A percentile compares a stretch with the other conserved stretches of the same genome.
phyloP scores from a whole-genome alignment of 1,139 yeast species.

The Trichomonascaceae sp. region DNA sequence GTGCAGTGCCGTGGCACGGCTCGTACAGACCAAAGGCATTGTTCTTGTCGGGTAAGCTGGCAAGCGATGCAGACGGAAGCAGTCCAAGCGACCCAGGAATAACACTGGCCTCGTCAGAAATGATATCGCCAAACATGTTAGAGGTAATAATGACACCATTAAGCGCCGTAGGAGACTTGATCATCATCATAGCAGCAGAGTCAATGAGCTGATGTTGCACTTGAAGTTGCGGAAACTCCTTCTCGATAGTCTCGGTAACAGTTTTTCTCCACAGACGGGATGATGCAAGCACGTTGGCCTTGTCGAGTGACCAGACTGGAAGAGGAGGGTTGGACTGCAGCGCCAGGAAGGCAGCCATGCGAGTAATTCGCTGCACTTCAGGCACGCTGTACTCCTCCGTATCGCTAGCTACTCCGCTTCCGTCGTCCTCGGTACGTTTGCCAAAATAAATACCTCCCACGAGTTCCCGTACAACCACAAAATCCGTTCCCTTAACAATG shows the following conservation, averaged over 20 bases:
- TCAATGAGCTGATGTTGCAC: constrained; percentile 92
- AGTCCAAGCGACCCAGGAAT: constrained; percentile 96
- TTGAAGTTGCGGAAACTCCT: constrained; percentile 79
- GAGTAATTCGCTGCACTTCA: constrained; percentile 86
- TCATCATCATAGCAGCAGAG: constrained; percentile 95
- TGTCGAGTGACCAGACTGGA: constrained; percentile 92
- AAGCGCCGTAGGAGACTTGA: constrained; percentile 76
- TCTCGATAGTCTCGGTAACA: constrained; percentile 67
- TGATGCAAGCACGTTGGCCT: constrained; percentile 93
- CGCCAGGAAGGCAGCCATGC: constrained; percentile 97
- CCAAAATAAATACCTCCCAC: constrained; percentile 98
- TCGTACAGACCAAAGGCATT: constrained; percentile 91
- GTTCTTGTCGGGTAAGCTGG: constrained; percentile 89
- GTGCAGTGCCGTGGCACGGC: constrained; percentile 98
- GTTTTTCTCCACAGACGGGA: constrained; percentile 94
- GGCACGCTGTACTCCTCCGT: constrained; percentile 82
- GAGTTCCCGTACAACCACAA: constrained; percentile 85
- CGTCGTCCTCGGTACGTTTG: constrained; percentile 83
- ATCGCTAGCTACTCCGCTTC: constrained; percentile 79
- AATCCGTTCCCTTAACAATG: constrained; percentile 78
- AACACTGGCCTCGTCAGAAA: constrained; percentile 94
- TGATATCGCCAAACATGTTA: constrained; percentile 97
- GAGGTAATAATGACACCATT: constrained; percentile 88
- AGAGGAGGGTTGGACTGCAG: constrained; percentile 85
- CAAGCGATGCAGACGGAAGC: constrained; percentile 90